Percentiles rank a stretch among this genome's conserved stretches.
Evolutionary conservation across 2,329 filamentous ascomycete species (phyloP).

Genomic region (Colletotrichum gloeosporioides): DNA sequence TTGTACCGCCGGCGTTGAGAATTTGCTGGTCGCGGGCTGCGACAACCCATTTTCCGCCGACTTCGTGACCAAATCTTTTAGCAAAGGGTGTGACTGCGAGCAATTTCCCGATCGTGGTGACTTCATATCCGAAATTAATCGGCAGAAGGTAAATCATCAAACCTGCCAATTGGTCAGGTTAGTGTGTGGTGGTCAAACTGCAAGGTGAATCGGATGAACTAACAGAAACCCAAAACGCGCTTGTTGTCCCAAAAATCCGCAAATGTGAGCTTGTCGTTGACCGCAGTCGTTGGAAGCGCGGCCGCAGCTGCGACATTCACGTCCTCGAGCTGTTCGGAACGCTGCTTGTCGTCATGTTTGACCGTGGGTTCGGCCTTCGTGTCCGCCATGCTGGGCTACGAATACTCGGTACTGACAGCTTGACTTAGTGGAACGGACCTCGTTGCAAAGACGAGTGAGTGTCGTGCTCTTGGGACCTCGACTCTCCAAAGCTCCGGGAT

Average conservation of each 20-base stretch:
- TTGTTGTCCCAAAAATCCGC: slow-evolving; percentile 2
- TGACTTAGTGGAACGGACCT: neutral
- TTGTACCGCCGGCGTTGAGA: slow-evolving; percentile 32
- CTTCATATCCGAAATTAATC: slow-evolving; percentile 30
- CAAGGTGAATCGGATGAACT: neutral
- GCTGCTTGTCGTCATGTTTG: neutral
- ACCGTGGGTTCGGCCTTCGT: neutral
- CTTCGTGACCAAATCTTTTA: slow-evolving; percentile 27
- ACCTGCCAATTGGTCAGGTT: neutral
- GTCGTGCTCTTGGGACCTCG: neutral
- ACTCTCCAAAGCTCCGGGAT: too few relatives aligned
- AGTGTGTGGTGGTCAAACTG: neutral
- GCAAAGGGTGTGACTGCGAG: slow-evolving; percentile 32
- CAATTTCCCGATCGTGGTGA: slow-evolving; percentile 32
- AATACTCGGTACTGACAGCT: neutral
- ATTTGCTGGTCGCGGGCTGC: slow-evolving; percentile 32
- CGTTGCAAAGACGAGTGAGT: neutral
- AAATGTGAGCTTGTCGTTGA: slow-evolving; percentile 3
- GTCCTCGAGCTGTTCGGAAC: neutral
- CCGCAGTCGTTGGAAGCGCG: neutral
- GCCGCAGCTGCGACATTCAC: neutral
- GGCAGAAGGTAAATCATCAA: slow-evolving; percentile 15
- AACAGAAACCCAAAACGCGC: slow-evolving; percentile 14
- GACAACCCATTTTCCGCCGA: slow-evolving; percentile 24
- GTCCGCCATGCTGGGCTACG: neutral